Percentiles rank a stretch among this genome's conserved stretches.
phyloP scores from a whole-genome alignment of 2,329 filamentous ascomycete genomes.

The Colletotrichum eleusines region DNA sequence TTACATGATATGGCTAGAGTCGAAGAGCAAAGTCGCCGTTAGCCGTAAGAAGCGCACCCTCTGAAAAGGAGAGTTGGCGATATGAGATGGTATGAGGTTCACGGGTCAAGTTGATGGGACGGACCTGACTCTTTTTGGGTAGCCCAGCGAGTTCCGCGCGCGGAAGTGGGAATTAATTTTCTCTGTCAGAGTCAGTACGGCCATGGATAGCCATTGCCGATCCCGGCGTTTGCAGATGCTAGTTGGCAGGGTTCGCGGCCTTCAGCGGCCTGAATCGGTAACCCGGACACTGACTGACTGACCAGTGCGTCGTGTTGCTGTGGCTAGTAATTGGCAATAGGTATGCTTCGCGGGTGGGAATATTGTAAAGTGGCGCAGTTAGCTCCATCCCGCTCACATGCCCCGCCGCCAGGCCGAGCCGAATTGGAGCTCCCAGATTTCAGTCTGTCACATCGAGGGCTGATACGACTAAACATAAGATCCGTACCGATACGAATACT shows the following conservation, averaged over 20 bases:
- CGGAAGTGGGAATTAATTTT: conserved; percentile 40
- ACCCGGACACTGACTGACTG: conserved; percentile 27
- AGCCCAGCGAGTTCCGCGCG: conserved; percentile 39
- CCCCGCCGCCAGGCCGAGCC: neutral
- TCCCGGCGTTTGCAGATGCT: conserved; percentile 36
- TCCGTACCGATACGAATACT: neutral
- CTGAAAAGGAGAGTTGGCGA: neutral
- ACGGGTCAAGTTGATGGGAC: neutral
- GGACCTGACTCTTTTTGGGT: conserved; percentile 18
- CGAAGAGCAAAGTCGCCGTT: conserved; percentile 9
- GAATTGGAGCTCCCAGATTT: conserved; percentile 11
- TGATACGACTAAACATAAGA: neutral
- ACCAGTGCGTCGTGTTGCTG: neutral
- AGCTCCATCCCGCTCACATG: neutral
- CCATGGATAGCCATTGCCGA: conserved; percentile 41
- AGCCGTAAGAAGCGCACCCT: conserved; percentile 2
- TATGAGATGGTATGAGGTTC: conserved; percentile 1
- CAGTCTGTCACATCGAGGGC: neutral
- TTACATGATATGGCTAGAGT: conserved; percentile 26
- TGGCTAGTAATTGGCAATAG: neutral
- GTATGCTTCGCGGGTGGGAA: neutral
- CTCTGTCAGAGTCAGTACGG: conserved; percentile 30
- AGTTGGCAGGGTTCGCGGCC: conserved; percentile 32
- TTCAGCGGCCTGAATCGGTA: conserved; percentile 37
- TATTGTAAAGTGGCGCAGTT: conserved; percentile 9